Conservation (phyloP, 352 stramenopile genomes). For the Globisporangium echinulatum region DNA sequence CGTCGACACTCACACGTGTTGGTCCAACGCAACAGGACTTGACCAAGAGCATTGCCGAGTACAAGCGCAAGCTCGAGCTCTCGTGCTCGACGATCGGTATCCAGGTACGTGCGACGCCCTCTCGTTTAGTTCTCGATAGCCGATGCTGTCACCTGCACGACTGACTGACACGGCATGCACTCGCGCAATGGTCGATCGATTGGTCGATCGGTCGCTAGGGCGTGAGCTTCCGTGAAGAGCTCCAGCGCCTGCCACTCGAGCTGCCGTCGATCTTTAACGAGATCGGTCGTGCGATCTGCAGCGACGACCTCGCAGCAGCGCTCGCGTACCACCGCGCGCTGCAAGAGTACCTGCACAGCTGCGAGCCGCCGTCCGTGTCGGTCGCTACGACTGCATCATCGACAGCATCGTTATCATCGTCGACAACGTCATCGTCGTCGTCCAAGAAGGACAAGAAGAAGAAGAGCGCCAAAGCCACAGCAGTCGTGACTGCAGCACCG, state of each 20-base stretch:
- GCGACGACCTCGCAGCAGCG: conserved; percentile 27
- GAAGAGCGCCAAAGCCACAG: conserved; percentile 12
- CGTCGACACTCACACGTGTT: neutral
- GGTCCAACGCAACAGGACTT: conserved; percentile 35
- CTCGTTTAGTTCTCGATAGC: too few species aligned
- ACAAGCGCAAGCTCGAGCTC: conserved; percentile 56
- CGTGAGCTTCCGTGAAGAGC: conserved; percentile 53
- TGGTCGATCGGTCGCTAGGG: conserved; percentile 17
- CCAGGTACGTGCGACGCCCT: conserved; percentile 13
- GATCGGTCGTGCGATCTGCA: conserved; percentile 37
- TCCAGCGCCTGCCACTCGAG: conserved; percentile 47
- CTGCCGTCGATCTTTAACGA: conserved; percentile 47
- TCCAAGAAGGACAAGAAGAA: conserved; percentile 48
- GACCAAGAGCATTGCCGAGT: conserved; percentile 63
- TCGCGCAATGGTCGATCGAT: neutral
- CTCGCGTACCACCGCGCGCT: conserved; percentile 60
- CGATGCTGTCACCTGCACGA: neutral
- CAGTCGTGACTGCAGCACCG: conserved; percentile 5
- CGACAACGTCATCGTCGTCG: conserved; percentile 7
- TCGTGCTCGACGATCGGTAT: conserved; percentile 62
- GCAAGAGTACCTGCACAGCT: conserved; percentile 59
- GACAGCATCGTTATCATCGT: conserved; percentile 5
- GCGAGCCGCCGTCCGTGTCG: conserved; percentile 28
- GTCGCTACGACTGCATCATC: conserved; percentile 10
- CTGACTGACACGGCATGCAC: neutral